Evolutionary conservation across 1,284 basidiomycete species (phyloP).

Genomic region (Ceratobasidium sp.): DNA sequence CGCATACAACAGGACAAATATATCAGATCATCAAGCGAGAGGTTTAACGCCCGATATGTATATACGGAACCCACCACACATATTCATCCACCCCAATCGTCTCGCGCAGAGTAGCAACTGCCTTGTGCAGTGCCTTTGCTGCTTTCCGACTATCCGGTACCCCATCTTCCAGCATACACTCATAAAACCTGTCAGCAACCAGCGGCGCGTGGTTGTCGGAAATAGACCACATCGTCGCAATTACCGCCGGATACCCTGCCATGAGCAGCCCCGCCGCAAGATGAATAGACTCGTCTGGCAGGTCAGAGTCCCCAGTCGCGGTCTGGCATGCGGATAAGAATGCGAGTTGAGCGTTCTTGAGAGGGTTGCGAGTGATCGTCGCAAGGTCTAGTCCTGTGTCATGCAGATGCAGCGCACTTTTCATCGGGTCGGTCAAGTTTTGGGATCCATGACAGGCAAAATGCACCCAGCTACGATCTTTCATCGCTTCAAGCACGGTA

Average conservation of each 20-base stretch:
- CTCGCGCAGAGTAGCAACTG: background rate
- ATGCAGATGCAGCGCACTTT: too few species aligned
- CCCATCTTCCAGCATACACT: background rate
- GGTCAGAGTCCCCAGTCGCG: too few species aligned
- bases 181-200: constrained; percentile 54
- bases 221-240: constrained; percentile 53
- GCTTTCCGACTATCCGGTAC: background rate
- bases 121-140: background rate
- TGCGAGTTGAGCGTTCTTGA: too few species aligned
- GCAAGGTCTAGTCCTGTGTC: too few species aligned
- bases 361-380: too few species aligned
- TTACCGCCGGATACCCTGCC: background rate
- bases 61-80: background rate
- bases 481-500: background rate
- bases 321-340: too few species aligned
- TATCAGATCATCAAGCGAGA: too few species aligned
- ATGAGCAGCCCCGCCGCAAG: background rate
- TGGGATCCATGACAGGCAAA: background rate
- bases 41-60: constrained; percentile 6
- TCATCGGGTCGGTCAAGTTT: background rate
- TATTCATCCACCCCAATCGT: background rate
- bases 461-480: background rate
- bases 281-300: background rate
- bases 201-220: constrained; percentile 56
- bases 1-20: too few species aligned